These are phyloP conservation scores for Sanguinoderma infundibulare DNA, from an alignment of 1,284 basidiomycete species.

Conservation along the genomic window DNA sequence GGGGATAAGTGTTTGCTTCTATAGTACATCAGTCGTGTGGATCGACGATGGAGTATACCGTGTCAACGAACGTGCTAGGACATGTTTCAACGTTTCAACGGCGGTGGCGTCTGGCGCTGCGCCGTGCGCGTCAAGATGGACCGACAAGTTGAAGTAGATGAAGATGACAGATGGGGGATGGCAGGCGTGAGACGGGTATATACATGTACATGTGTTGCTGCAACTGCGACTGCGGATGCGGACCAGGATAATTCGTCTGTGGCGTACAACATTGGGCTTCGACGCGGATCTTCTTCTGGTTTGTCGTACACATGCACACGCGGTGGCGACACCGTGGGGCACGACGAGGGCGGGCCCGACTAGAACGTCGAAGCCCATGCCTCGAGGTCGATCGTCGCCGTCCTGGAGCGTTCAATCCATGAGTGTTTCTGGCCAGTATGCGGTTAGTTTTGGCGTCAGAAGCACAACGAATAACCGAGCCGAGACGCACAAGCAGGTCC, in stretches of 20 bases:
- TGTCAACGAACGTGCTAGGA: constrained; percentile 7
- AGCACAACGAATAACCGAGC: neutral
- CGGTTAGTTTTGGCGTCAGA: neutral
- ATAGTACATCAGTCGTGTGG: constrained; percentile 21
- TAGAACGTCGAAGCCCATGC: constrained; percentile 68
- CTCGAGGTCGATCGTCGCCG: constrained; percentile 59
- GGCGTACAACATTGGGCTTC: constrained; percentile 12
- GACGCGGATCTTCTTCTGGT: constrained; percentile 1
- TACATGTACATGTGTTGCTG: constrained; percentile 20
- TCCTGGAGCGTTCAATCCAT: constrained; percentile 59
- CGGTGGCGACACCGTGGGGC: constrained; percentile 6
- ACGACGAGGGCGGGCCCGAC: neutral
- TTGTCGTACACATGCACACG: constrained; percentile 13
- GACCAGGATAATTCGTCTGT: neutral
- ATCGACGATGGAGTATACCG: constrained; percentile 6
- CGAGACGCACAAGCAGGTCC: constrained; percentile 70
- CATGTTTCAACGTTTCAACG: constrained; percentile 16
- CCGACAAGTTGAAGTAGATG: neutral
- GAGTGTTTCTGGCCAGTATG: constrained; percentile 50
- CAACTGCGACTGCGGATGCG: constrained; percentile 1
- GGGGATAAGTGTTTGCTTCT: constrained; percentile 15
- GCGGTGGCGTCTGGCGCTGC: constrained; percentile 16
- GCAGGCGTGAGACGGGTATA: constrained; percentile 18
- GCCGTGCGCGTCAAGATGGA: constrained; percentile 6
- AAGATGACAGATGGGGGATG: constrained; percentile 3